These are phyloP conservation scores for Prunus campanulata DNA, from an alignment of 306 rosid species.

Conservation along the genomic window DNA sequence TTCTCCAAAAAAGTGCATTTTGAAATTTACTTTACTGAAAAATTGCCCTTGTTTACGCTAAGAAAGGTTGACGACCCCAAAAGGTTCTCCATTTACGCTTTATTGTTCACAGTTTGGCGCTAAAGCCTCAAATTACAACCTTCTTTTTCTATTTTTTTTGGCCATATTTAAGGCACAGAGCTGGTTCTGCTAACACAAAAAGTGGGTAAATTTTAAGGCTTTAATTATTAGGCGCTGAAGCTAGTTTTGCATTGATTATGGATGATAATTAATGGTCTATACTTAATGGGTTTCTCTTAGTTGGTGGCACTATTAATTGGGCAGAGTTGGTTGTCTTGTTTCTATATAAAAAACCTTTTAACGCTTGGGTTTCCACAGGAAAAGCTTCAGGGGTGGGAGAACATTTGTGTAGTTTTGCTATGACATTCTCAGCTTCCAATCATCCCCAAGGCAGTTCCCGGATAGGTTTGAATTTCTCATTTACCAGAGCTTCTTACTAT, in stretches of 20 bases:
- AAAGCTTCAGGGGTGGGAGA: slow-evolving; percentile 20
- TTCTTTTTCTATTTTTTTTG: not conserved
- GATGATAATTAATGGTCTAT: slow-evolving; percentile 16
- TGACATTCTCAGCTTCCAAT: slow-evolving; percentile 56
- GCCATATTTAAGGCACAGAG: slow-evolving; percentile 20
- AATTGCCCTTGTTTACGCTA: not conserved
- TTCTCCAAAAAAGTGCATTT: not conserved
- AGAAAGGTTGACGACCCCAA: not conserved
- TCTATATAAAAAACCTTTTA: slow-evolving; percentile 1
- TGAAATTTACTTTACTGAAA: not conserved
- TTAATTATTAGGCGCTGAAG: not conserved
- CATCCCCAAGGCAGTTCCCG: slow-evolving; percentile 37
- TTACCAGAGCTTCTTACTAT: not conserved
- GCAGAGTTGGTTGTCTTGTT: slow-evolving; percentile 19
- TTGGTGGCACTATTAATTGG: slow-evolving; percentile 25
- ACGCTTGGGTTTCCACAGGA: slow-evolving; percentile 19
- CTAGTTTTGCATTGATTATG: slow-evolving; percentile 4
- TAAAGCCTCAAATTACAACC: not conserved
- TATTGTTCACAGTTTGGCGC: slow-evolving; percentile 16
- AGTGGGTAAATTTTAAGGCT: not conserved
- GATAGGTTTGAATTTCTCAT: slow-evolving; percentile 53
- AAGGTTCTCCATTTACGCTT: not conserved
- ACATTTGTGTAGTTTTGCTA: slow-evolving; percentile 25
- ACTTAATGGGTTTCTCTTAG: slow-evolving; percentile 22
- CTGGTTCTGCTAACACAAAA: slow-evolving; percentile 9